Evolutionary conservation across 495 filamentous ascomycete genomes (phyloP), one percentile per base, ranked within the genome.

Genomic region (Pyrenula massariospora): DNA sequence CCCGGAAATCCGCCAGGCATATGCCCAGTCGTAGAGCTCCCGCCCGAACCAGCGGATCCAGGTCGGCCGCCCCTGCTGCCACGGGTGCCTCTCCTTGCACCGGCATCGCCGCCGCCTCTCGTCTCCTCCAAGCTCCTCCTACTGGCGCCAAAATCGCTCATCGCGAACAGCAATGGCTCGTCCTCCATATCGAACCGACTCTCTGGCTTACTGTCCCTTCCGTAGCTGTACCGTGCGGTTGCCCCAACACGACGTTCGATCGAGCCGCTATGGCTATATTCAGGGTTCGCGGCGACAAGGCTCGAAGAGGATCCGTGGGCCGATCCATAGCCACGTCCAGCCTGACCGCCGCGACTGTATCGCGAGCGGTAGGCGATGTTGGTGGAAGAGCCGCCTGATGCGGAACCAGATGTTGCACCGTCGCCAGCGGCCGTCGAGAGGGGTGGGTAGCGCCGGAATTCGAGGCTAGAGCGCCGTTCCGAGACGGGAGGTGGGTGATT

Each of bases 131-230:
- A 68, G 60, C 89, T 91, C 55, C 86, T 77, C 53, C 87, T 79
- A 12, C 80, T 83, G 19, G 67, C 70, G 3, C 82, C 85, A 58
- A 93, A 81, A 62, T 95, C 89, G 56, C 86, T 91, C 87, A 95
- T 91, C 48, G 87, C 85, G 63, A 95, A 95, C 19, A 94, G 70
- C 10, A 95, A 69, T 23, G 86, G 86, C 68, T 95, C 90, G 19
- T 91, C 89, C 55, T 94, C 89, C 50, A 78, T 74, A 24, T 68
- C 65, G 12, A 60, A 58, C 1, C 64, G 60, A 50, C 65, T 59
- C 21, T 71, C 67, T 1, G 71, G 68, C 24, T 72, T 68, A 1
- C 61, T 57, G 2, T 66, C 59, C 11, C 72, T 70, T 50, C 66
- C 66, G 21, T 60, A 63, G 25, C 70, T 64, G 11, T 69, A 61